phyloP scores from a whole-genome alignment of 176 grass and related monocot genomes.

The Triticum monococcum region DNA sequence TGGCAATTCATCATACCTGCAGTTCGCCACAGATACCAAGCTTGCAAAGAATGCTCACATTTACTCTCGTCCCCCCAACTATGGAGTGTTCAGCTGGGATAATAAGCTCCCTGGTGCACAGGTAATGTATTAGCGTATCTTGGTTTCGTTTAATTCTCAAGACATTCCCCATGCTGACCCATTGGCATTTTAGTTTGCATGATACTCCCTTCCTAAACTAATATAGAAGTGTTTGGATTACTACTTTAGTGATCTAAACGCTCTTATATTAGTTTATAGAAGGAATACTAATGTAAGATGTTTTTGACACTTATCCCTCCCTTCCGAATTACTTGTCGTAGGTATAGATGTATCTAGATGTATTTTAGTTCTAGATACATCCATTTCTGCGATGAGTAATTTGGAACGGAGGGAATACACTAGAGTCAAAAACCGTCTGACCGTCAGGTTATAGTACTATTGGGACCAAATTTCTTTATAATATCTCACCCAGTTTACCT shows the following conservation, averaged over 20 bases:
- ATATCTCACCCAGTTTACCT: constrained; percentile 22
- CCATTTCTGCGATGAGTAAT: too few relatives aligned
- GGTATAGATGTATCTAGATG: too few relatives aligned
- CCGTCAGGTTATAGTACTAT: not conserved
- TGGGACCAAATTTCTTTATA: not conserved
- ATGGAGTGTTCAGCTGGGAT: constrained; percentile 97
- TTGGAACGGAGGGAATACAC: too few relatives aligned
- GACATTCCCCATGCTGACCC: constrained; percentile 18
- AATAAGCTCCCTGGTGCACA: constrained; percentile 94
- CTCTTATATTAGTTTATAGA: too few relatives aligned
- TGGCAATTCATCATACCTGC: constrained; percentile 77
- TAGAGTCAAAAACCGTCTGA: too few relatives aligned
- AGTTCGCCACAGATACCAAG: constrained; percentile 51
- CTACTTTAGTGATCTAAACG: too few relatives aligned
- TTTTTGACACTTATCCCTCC: too few relatives aligned
- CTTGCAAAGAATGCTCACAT: constrained; percentile 80
- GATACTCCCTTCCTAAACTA: not conserved
- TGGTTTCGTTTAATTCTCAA: not conserved
- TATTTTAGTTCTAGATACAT: too few relatives aligned
- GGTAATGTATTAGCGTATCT: constrained; percentile 31
- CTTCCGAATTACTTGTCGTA: too few relatives aligned
- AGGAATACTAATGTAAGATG: not conserved
- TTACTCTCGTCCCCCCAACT: constrained; percentile 67
- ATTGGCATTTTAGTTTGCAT: constrained; percentile 28
- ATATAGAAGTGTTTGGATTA: too few relatives aligned